Evolutionary conservation across 768 basidiomycete genomes (phyloP).

Genomic region (Suillus discolor): DNA sequence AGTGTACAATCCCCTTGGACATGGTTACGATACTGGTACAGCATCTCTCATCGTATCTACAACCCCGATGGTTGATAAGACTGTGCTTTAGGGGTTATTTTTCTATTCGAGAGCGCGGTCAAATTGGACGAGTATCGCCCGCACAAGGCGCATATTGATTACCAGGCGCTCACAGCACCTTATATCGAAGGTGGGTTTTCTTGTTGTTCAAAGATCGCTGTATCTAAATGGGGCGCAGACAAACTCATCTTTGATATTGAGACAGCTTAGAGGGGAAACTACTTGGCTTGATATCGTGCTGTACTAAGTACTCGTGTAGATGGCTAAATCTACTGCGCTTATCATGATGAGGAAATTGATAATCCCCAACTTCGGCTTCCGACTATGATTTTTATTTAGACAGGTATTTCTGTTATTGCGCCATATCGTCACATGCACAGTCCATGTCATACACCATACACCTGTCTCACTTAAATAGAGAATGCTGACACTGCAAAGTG

Average conservation of each 20-base stretch:
- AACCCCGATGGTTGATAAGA: not conserved
- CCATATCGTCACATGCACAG: too few relatives aligned
- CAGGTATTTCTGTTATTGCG: not conserved
- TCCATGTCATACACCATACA: not conserved
- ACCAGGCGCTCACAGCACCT: slow-evolving; percentile 11
- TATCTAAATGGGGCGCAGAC: slow-evolving; percentile 16
- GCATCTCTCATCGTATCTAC: not conserved
- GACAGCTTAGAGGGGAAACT: slow-evolving; percentile 9
- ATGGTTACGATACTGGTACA: slow-evolving; percentile 27
- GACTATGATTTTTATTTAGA: not conserved
- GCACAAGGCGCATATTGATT: slow-evolving; percentile 20
- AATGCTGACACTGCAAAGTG: not conserved
- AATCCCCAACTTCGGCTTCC: not conserved
- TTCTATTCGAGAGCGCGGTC: slow-evolving; percentile 24
- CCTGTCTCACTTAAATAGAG: not conserved
- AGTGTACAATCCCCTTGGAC: slow-evolving; percentile 22
- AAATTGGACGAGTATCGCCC: slow-evolving; percentile 15
- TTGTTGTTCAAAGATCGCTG: not conserved
- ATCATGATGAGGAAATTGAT: not conserved
- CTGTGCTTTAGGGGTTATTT: slow-evolving; percentile 21
- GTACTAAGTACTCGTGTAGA: slow-evolving; percentile 4
- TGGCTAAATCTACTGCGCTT: slow-evolving; percentile 8
- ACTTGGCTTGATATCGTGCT: not conserved
- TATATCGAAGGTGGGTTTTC: slow-evolving; percentile 24
- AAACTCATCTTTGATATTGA: slow-evolving; percentile 28